Evolutionary conservation across 2,329 filamentous ascomycete species (phyloP).

Genomic region (Botrytis galanthina): DNA sequence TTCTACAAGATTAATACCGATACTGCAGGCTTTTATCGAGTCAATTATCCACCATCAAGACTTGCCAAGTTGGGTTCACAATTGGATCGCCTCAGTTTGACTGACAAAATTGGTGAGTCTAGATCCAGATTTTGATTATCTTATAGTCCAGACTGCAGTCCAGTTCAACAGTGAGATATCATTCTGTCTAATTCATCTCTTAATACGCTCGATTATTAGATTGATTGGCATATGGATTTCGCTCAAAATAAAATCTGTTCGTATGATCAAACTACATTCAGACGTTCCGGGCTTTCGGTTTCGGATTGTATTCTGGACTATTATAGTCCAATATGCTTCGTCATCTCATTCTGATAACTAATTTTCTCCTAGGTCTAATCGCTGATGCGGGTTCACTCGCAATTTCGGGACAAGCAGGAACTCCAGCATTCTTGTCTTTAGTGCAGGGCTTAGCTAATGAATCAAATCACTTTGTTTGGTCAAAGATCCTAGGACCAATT

Average conservation of each 20-base stretch:
- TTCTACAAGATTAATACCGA: slow-evolving; percentile 86
- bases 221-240: neutral
- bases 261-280: neutral
- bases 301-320: neutral
- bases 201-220: neutral
- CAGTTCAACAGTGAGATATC: neutral
- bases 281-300: neutral
- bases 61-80: slow-evolving; percentile 77
- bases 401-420: slow-evolving; percentile 80
- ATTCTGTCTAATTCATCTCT: neutral
- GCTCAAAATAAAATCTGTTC: neutral
- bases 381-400: slow-evolving; percentile 88
- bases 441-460: slow-evolving; percentile 81
- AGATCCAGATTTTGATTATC: neutral
- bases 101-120: slow-evolving; percentile 80
- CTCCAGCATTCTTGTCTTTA: slow-evolving; percentile 77
- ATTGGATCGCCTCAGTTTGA: slow-evolving; percentile 70
- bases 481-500: slow-evolving; percentile 76
- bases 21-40: slow-evolving; percentile 81
- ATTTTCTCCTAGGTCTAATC: slow-evolving; percentile 52
- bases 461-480: slow-evolving; percentile 84
- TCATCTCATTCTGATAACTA: neutral
- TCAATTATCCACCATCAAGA: slow-evolving; percentile 55
- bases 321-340: neutral
- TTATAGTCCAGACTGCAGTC: neutral